phyloP scores from a whole-genome alignment of 2,329 filamentous ascomycete species.

The Corniculantispora saksenae region DNA sequence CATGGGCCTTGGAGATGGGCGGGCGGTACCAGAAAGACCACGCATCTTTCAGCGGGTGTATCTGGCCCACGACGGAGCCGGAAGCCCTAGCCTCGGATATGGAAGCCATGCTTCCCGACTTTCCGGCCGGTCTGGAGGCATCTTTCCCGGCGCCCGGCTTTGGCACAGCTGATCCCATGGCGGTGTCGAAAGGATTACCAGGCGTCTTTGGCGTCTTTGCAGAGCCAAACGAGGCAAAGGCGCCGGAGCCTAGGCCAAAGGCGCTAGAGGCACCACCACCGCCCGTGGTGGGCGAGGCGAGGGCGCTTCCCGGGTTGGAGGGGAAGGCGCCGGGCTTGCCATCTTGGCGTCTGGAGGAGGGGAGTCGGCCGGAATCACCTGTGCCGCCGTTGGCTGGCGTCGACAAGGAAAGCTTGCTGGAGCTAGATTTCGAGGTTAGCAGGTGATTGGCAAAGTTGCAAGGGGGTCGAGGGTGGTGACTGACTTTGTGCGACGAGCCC shows the following conservation, averaged over 20 bases:
- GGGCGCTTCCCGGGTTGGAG: conserved; percentile 67
- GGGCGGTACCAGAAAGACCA: conserved; percentile 99
- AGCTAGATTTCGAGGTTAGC: conserved; percentile 49
- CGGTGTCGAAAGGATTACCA: conserved; percentile 77
- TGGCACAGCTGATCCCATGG: conserved; percentile 50
- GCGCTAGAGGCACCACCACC: conserved; percentile 73
- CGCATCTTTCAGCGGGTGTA: conserved; percentile 69
- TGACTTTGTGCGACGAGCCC: conserved; percentile 84
- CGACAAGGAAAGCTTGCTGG: conserved; percentile 87
- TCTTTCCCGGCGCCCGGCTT: conserved; percentile 37
- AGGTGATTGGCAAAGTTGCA: conserved; percentile 22
- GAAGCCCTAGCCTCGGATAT: conserved; percentile 44
- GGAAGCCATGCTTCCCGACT: conserved; percentile 41
- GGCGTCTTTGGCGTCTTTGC: conserved; percentile 86
- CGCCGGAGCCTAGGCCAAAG: conserved; percentile 91
- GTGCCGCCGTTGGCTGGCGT: conserved; percentile 64
- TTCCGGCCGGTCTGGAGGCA: conserved; percentile 30
- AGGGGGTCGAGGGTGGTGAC: conserved; percentile 31
- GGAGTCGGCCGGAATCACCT: conserved; percentile 61
- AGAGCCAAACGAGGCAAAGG: conserved; percentile 85
- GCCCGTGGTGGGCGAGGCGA: conserved; percentile 70
- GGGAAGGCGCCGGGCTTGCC: conserved; percentile 78
- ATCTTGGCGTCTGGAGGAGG: conserved; percentile 74
- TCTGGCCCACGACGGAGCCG: conserved; percentile 43
- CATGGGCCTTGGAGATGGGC: conserved; percentile 92